These are phyloP conservation scores for Tubosaeta sp. DNA, from an alignment of 768 basidiomycete species.

Conservation along the genomic window DNA sequence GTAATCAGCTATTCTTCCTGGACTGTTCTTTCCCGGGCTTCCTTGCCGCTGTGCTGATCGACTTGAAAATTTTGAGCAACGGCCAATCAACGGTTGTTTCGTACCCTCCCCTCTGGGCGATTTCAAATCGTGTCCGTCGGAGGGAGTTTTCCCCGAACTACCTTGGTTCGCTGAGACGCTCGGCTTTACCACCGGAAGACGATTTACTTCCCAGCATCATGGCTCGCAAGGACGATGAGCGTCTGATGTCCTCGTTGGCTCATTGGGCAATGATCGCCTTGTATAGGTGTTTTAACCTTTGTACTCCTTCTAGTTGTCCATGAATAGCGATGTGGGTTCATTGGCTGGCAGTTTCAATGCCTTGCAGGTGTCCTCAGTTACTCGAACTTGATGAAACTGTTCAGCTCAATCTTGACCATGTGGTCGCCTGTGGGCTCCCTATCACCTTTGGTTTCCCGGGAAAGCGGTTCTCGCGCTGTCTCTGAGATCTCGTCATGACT, in stretches of 20 bases:
- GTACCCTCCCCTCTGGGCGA: background rate
- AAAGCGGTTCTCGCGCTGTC: background rate
- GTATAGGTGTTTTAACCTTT: background rate
- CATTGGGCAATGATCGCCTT: background rate
- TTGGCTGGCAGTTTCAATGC: background rate
- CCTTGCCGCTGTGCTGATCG: background rate
- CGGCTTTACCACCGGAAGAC: background rate
- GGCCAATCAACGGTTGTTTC: background rate
- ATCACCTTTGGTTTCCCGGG: background rate
- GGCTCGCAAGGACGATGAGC: background rate
- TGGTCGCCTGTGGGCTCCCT: background rate
- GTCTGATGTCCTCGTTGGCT: background rate
- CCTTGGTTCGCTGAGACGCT: background rate
- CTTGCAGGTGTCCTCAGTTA: background rate
- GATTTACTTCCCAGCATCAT: background rate
- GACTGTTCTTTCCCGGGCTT: background rate
- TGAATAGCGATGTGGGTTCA: background rate
- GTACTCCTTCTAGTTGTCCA: background rate
- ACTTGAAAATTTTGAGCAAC: background rate
- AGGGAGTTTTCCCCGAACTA: background rate
- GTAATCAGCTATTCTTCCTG: background rate
- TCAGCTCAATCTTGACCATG: background rate
- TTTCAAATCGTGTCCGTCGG: background rate
- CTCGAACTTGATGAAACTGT: background rate
- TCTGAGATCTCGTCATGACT: background rate